phyloP scores from a whole-genome alignment of 805 yeast genomes.

The Pichia phayaonensis region DNA sequence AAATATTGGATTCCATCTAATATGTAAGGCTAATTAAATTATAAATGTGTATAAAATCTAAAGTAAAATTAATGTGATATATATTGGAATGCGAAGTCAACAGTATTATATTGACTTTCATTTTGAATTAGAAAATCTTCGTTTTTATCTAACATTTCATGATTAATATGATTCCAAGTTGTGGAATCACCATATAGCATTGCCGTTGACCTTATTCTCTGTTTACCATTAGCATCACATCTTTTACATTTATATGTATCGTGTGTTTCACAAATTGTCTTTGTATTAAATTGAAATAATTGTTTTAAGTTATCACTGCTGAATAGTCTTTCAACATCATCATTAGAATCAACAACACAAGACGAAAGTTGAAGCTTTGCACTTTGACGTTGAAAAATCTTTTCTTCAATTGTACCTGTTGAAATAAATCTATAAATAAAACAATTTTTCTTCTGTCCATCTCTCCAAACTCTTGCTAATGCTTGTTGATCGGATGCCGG shows the following conservation, averaged over 20 bases:
- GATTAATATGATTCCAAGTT: constrained; percentile 89
- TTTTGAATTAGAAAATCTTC: constrained; percentile 73
- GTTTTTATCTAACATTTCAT: constrained; percentile 49
- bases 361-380: constrained; percentile 90
- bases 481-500: constrained; percentile 99
- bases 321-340: constrained; percentile 88
- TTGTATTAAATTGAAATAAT: constrained; percentile 60
- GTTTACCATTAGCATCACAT: constrained; percentile 52
- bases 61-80: constrained; percentile 54
- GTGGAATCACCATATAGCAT: constrained; percentile 98
- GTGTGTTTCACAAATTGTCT: constrained; percentile 83
- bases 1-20: constrained; percentile 73
- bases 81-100: constrained; percentile 87
- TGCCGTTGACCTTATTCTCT: constrained; percentile 59
- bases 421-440: constrained; percentile 89
- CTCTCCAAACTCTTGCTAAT: constrained; percentile 96
- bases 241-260: constrained; percentile 85
- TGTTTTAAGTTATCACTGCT: constrained; percentile 73
- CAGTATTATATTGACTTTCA: constrained; percentile 60
- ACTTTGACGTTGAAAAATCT: constrained; percentile 90
- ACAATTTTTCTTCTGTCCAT: constrained; percentile 96
- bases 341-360: constrained; percentile 94
- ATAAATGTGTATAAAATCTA: background rate
- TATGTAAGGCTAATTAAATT: constrained; percentile 31
- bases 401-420: constrained; percentile 94